Evolutionary conservation across 2,329 filamentous ascomycete species (phyloP).

Genomic region (Domatiomyces catenatus): DNA sequence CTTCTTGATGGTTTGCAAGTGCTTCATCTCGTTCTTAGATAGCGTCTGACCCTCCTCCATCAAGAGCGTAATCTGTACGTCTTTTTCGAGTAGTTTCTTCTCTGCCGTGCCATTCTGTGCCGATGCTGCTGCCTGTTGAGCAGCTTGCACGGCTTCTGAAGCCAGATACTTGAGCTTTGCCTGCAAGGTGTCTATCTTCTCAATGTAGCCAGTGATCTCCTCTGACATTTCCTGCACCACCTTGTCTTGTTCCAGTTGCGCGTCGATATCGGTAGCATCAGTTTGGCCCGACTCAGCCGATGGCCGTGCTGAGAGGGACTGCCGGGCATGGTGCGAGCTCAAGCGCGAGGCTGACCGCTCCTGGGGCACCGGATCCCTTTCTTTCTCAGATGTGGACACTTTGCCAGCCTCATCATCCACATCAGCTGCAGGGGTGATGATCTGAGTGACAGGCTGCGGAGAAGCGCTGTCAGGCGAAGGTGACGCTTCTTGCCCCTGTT

Average conservation of each 20-base stretch:
- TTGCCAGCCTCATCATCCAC: neutral
- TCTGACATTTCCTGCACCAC: slow-evolving; percentile 28
- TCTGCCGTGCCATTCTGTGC: slow-evolving; percentile 52
- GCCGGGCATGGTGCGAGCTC: neutral
- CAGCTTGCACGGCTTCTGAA: slow-evolving; percentile 60
- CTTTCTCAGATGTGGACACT: neutral
- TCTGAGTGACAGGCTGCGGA: neutral
- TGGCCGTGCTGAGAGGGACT: neutral
- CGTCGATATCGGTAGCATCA: slow-evolving; percentile 10
- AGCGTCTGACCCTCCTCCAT: slow-evolving; percentile 87
- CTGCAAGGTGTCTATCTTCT: slow-evolving; percentile 82
- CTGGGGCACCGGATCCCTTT: neutral
- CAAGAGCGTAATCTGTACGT: slow-evolving; percentile 73
- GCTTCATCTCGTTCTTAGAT: slow-evolving; percentile 71
- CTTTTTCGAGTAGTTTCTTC: slow-evolving; percentile 72
- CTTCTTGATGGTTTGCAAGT: slow-evolving; percentile 69
- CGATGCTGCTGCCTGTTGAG: slow-evolving; percentile 50
- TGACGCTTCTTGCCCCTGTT: neutral
- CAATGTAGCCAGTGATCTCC: slow-evolving; percentile 68
- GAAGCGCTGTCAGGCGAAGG: neutral
- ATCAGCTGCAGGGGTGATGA: neutral
- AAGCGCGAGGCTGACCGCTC: neutral
- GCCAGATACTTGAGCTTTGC: slow-evolving; percentile 81
- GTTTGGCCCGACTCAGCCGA: slow-evolving; percentile 10
- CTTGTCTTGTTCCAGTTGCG: slow-evolving; percentile 6